Percentiles rank a stretch among this genome's conserved stretches.
Conservation (phyloP, 257 asterid genomes). For the Misopates orontium region DNA sequence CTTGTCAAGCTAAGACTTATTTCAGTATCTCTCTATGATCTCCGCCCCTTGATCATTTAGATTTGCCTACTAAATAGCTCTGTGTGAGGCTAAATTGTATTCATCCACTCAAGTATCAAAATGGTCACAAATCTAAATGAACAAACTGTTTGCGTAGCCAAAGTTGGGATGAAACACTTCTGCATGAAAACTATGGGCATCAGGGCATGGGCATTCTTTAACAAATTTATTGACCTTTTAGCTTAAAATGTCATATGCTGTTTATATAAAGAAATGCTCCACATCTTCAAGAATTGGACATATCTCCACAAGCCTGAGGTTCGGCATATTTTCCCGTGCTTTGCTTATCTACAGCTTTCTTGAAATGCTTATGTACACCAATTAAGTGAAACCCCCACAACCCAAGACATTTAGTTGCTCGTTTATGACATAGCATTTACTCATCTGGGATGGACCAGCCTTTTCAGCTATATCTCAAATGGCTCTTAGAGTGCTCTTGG, state of each 20-base stretch:
- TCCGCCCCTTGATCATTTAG: not conserved
- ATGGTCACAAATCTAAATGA: conserved; percentile 23
- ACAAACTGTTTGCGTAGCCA: not conserved
- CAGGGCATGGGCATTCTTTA: not conserved
- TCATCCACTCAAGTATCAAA: no score
- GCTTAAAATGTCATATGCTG: not conserved
- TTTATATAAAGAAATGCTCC: not conserved
- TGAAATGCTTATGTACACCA: no score
- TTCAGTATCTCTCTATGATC: not conserved
- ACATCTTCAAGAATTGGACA: not conserved
- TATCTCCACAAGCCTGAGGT: not conserved
- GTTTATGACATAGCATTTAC: not conserved
- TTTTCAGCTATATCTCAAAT: not conserved
- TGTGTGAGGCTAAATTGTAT: no score
- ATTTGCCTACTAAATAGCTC: no score
- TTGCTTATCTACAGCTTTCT: no score
- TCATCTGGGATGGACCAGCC: not conserved
- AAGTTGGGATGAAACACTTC: not conserved
- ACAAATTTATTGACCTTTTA: not conserved
- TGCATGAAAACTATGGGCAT: not conserved
- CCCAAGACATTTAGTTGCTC: not conserved
- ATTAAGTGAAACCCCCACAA: not conserved
- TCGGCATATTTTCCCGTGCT: not conserved
- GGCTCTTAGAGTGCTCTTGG: not conserved
- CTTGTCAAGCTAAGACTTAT: not conserved